phyloP scores from a whole-genome alignment of 140 eudicot genomes.

The Stevia rebaudiana region DNA sequence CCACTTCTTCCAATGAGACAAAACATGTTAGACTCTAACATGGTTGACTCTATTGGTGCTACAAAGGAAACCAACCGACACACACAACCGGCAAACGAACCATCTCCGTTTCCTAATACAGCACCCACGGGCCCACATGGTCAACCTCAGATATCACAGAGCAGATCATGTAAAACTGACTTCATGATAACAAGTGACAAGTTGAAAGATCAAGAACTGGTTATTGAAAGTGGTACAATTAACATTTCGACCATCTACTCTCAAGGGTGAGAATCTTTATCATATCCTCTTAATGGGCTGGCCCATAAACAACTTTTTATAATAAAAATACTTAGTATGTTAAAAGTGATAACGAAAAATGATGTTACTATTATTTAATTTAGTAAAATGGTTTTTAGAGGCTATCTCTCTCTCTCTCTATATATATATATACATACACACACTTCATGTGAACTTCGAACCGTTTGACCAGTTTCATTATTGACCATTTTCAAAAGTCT shows the following conservation, averaged over 20 bases:
- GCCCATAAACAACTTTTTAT: neutral
- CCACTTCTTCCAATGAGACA: slow-evolving; percentile 29
- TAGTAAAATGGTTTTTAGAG: neutral
- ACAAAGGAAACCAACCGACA: slow-evolving; percentile 36
- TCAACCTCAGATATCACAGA: slow-evolving; percentile 37
- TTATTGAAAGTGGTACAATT: slow-evolving; percentile 74
- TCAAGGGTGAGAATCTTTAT: slow-evolving; percentile 57
- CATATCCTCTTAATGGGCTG: neutral
- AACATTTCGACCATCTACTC: slow-evolving; percentile 78
- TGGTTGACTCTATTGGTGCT: slow-evolving; percentile 21
- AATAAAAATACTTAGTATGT: neutral
- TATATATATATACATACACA: too few species aligned
- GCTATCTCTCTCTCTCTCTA: neutral
- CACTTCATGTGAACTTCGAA: neutral
- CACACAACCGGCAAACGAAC: slow-evolving; percentile 21
- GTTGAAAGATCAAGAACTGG: slow-evolving; percentile 47
- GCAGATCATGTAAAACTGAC: slow-evolving; percentile 37
- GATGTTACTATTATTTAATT: neutral
- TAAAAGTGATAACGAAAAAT: neutral
- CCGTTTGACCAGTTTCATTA: neutral
- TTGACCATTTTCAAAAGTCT: neutral
- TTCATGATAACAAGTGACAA: slow-evolving; percentile 22
- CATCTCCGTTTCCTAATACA: slow-evolving; percentile 21
- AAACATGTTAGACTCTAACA: slow-evolving; percentile 36
- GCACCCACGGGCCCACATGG: slow-evolving; percentile 38